Base-by-base conservation (phyloP, 2,329 filamentous ascomycete genomes). In the Neonectria ditissima region DNA sequence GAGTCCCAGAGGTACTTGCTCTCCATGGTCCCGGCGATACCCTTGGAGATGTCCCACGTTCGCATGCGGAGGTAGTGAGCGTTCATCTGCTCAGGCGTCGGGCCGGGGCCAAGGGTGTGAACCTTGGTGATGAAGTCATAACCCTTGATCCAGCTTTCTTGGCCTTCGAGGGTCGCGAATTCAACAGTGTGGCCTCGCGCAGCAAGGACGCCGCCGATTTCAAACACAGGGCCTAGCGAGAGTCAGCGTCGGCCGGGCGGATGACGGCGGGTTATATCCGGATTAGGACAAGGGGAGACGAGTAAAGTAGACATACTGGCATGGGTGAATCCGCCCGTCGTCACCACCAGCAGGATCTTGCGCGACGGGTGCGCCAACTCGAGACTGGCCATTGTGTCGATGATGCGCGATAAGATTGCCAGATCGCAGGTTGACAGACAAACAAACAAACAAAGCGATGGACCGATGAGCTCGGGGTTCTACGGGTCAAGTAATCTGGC, bases 1-100 rank as follows among this genome's bases (percentile, higher is more conserved):
- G 75, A 75, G 62, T 80, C 77, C 41, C 76, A 76, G 24, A 76
- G 65, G 16, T 74, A 73, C 56, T 79, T 80, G 44, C 73, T 75
- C 7, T 67, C 51, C 67, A 80, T 74, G 34, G 68, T 69, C 14
- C 66, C 64, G 4, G 55, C 57, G 7, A 77, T 66, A 47, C 74
- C 75, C 37, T 75, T 70, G 4, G 67, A 66, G 34, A 73, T 69
- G 41, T 78, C 75, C 69, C 74, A 78, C 5, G 63, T 61, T 10
- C 71, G 73, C 72, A 76, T 74, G 28, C 75, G 72, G 14, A 71
- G 63, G 62, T 79, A 79, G 65, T 79, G 76, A 2, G 66, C 63
- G 8, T 65, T 70, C 9, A 69, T 63, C 5, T 76, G 66, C 20
- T 72, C 64, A n/a, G 74, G 65, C 1, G 70, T 50, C 4, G 73